Conservation (phyloP, 2,329 filamentous ascomycete genomes). For the Fusarium sp. region DNA sequence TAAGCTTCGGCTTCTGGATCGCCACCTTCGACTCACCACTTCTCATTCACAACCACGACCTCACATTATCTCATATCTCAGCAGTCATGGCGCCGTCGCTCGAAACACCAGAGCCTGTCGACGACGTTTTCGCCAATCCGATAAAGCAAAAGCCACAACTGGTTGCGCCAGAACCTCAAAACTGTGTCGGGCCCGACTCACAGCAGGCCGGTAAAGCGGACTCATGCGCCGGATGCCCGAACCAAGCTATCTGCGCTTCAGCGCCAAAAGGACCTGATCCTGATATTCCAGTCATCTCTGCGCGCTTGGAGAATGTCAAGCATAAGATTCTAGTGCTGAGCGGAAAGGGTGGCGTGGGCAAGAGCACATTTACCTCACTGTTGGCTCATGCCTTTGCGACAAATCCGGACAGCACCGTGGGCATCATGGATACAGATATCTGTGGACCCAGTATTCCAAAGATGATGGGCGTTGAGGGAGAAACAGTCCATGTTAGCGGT, state of each 20-base stretch:
- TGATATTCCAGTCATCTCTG: constrained; percentile 88
- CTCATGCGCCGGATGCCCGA: constrained; percentile 93
- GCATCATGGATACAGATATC: constrained; percentile 98
- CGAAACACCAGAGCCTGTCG: constrained; percentile 73
- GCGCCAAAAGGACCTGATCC: constrained; percentile 96
- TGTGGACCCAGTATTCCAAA: constrained; percentile 96
- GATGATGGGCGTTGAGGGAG: constrained; percentile 96
- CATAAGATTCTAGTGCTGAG: constrained; percentile 95
- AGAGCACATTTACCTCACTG: constrained; percentile 91
- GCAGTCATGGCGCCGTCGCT: constrained; percentile 80
- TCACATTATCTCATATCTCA: constrained; percentile 1
- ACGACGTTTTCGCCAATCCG: constrained; percentile 79
- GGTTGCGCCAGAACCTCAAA: constrained; percentile 94
- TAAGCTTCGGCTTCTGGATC: constrained; percentile 34
- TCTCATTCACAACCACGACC: not conserved
- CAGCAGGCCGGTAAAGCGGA: constrained; percentile 76
- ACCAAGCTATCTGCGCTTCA: constrained; percentile 93
- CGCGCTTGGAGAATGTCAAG: constrained; percentile 80
- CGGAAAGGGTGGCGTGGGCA: constrained; percentile 96
- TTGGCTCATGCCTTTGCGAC: constrained; percentile 89
- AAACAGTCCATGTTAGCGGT: constrained; percentile 91
- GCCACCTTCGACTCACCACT: constrained; percentile 29
- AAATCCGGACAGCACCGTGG: constrained; percentile 81
- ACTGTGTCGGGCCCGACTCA: constrained; percentile 92
- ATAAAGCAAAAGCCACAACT: constrained; percentile 84